Base-by-base conservation (phyloP, 441 rosid species). In the Bocquillonia castaneifolia region DNA sequence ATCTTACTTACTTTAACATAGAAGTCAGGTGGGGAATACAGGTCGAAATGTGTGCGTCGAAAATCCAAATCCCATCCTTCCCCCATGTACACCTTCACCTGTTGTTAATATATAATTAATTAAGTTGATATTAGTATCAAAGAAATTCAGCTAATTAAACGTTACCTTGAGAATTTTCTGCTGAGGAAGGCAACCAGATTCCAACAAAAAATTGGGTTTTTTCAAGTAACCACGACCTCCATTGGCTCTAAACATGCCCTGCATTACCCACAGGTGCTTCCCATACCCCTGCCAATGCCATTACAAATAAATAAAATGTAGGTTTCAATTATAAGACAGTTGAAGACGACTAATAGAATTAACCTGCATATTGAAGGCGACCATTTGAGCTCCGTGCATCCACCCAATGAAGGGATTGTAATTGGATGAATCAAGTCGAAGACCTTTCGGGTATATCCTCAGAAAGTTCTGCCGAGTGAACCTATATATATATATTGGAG, bases 321-420 rank as follows among this genome's bases (percentile, higher is more conserved):
- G 3, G 47, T 54, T 48, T 56, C 32, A 18, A 25, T 18, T 64
- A 45, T 36, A 52, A 62, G 23, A 59, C 4, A 67, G 17, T 44
- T 70, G 42, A 53, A 6, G 17, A 57, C 17, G 52, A 15, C 13
- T 28, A 26, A 62, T 15, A 9, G 0, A 48, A 10, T 64, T 22
- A 23, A 93, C 99, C 97, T 93, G 99, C 99, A 93, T 93, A 71
- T 93, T 93, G 66, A 91, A 93, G 45, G 99, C 99, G 66, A 93
- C 99, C 99, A 93, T 93, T 80, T 93, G 99, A 81, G 97, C 97
- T 51, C 96, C 99, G 72, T 87, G 97, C 80, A 84, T 88, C 97
- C 99, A 93, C 1, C 86, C 99, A 53, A 87, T 78, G 0, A 91
- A 70, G 3, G 99, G 99, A 64, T 88, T 90, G 80, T 90, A 94